Base-by-base conservation (phyloP, 345 rosid species). In the Psidium guajava region DNA sequence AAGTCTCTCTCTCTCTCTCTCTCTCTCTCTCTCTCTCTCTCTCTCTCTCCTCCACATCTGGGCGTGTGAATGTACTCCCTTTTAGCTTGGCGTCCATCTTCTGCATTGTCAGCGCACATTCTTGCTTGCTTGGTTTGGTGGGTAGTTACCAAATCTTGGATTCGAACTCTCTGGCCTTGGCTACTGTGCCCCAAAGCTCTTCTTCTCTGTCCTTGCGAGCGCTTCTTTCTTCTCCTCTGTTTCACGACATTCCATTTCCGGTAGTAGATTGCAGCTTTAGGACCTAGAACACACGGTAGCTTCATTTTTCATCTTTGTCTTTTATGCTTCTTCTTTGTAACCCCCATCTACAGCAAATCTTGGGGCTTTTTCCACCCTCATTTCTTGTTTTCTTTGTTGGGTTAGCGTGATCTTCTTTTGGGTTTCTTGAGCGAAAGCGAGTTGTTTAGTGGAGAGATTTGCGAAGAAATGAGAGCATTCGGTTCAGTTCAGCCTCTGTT, bases 81-180 rank as follows among this genome's bases (percentile, higher is more conserved):
- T 56, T 69, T 69, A 69, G 36, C 80, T 69, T 20, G 13, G 12
- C 42, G 25, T 36, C 47, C 47, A 4, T 69, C 80, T 36, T 11
- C 80, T 69, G 80, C 80, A 69, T 36, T 69, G 80, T 69, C 80
- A 69, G 80, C 11, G 47, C 80, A 69, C 80, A 36, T 69, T 69
- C 80, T 36, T 69, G 47, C 25, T 69, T 18, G 11, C 47, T 91
- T 92, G 89, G 91, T 88, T 88, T 90, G 91, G 27, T 87, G 94
- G 94, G 91, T 89, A 24, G 91, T 92, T 93, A 89, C 89, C 89
- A 83, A 88, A 89, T 90, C 94, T 88, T 87, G 87, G 89, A 85
- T 91, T 92, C 89, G 87, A 83, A 75, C 88, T 81, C 87, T 61
- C 47, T 40, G 80, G 25, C 51, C 75, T 42, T 42, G 58, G 49